phyloP scores from a whole-genome alignment of 2,329 filamentous ascomycete species.

The Aspergillus melleus region DNA sequence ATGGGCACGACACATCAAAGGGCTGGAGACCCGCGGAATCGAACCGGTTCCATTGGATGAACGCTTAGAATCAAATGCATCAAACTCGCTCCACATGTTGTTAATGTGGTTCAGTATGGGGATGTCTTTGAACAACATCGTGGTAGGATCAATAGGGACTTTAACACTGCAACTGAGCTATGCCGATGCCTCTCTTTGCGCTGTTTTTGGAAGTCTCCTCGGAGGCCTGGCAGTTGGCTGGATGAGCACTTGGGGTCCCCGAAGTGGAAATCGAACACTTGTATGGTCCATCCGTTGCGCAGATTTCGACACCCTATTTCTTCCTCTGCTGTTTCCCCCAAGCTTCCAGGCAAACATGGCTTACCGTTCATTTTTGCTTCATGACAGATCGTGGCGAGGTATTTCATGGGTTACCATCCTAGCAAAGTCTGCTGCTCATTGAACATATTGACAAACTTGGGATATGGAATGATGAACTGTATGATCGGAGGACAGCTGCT shows the following conservation, averaged over 20 bases:
- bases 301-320: background rate
- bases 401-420: conserved; percentile 47
- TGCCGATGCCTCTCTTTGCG: conserved; percentile 40
- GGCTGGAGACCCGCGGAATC: conserved; percentile 28
- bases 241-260: conserved; percentile 44
- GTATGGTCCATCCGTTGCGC: conserved; percentile 22
- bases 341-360: background rate
- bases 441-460: conserved; percentile 45
- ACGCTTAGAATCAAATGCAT: conserved; percentile 25
- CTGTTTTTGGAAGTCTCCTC: conserved; percentile 37
- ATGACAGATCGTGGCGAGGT: conserved; percentile 40
- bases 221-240: conserved; percentile 39
- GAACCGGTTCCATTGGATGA: conserved; percentile 30
- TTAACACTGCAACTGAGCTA: conserved; percentile 41
- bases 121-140: conserved; percentile 43
- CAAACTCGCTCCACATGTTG: conserved; percentile 31
- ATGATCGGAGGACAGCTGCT: conserved; percentile 48
- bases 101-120: conserved; percentile 44
- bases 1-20: conserved; percentile 26
- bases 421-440: conserved; percentile 41
- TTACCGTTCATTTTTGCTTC: conserved; percentile 9
- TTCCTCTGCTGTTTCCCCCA: background rate
- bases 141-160: conserved; percentile 45
- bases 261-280: conserved; percentile 45
- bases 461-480: conserved; percentile 45